Conservation (phyloP, 352 stramenopile species). For the Elongisporangium undulatum region DNA sequence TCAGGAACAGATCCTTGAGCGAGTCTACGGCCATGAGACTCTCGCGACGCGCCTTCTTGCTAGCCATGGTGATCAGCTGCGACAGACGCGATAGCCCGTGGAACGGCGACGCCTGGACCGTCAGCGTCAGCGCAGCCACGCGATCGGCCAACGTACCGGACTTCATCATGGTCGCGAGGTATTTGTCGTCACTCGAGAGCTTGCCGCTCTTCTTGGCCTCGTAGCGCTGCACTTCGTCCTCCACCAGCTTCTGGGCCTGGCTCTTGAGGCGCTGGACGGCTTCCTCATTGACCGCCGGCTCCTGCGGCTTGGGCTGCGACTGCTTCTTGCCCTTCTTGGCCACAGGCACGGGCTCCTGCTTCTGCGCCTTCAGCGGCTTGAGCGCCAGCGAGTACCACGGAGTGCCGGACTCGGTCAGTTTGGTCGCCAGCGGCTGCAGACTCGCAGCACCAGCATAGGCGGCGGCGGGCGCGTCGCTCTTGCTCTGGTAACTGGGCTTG, state of each 20-base stretch:
- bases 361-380: no score
- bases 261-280: slow-evolving; percentile 52
- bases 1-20: slow-evolving; percentile 92
- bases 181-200: slow-evolving; percentile 84
- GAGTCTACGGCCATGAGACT: slow-evolving; percentile 90
- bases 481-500: no score
- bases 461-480: not conserved
- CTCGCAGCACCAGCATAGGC: not conserved
- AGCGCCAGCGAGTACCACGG: no score
- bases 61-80: slow-evolving; percentile 86
- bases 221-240: slow-evolving; percentile 50
- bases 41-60: slow-evolving; percentile 87
- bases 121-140: slow-evolving; percentile 88
- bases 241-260: slow-evolving; percentile 50
- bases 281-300: slow-evolving; percentile 24
- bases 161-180: slow-evolving; percentile 83
- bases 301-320: slow-evolving; percentile 9
- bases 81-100: slow-evolving; percentile 69
- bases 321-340: slow-evolving; percentile 15
- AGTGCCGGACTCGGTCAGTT: slow-evolving; percentile 24
- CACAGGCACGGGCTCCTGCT: slow-evolving; percentile 21
- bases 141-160: slow-evolving; percentile 89
- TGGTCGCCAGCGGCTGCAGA: slow-evolving; percentile 21
- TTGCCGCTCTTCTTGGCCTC: slow-evolving; percentile 62
- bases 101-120: slow-evolving; percentile 80